phyloP scores from a whole-genome alignment of 2,329 filamentous ascomycete genomes.

The Calonectria naviculata region DNA sequence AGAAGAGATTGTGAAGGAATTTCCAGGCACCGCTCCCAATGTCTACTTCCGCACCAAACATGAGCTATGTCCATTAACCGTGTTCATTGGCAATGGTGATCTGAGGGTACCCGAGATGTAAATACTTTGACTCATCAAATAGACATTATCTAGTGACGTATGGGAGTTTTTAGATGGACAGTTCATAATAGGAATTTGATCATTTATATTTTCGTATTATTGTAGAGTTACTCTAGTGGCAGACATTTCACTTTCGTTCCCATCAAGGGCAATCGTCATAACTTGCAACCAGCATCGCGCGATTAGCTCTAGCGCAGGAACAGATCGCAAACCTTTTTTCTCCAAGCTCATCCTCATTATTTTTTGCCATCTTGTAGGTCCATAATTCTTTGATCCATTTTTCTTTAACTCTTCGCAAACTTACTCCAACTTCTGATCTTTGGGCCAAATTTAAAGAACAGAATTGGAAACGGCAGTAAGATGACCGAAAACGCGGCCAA shows the following conservation, averaged over 20 bases:
- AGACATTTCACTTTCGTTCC: too few species aligned
- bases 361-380: background rate
- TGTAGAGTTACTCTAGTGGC: too few species aligned
- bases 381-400: background rate
- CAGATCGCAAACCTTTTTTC: background rate
- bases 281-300: too few species aligned
- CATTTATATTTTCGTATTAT: too few species aligned
- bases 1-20: background rate
- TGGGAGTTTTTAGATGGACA: too few species aligned
- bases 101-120: background rate
- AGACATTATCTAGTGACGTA: background rate
- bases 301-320: too few species aligned
- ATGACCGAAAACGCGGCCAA: background rate
- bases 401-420: background rate
- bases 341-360: background rate
- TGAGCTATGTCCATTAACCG: background rate
- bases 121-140: background rate
- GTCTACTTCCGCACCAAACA: background rate
- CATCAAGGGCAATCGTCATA: too few species aligned
- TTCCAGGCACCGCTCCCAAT: background rate
- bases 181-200: too few species aligned
- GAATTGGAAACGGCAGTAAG: background rate
- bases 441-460: constrained; percentile 5
- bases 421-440: constrained; percentile 14
- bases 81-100: background rate